Evolutionary conservation across 306 rosid genomes (phyloP), one percentile per base, ranked within the genome.

Genomic region (Medicago lupulina): DNA sequence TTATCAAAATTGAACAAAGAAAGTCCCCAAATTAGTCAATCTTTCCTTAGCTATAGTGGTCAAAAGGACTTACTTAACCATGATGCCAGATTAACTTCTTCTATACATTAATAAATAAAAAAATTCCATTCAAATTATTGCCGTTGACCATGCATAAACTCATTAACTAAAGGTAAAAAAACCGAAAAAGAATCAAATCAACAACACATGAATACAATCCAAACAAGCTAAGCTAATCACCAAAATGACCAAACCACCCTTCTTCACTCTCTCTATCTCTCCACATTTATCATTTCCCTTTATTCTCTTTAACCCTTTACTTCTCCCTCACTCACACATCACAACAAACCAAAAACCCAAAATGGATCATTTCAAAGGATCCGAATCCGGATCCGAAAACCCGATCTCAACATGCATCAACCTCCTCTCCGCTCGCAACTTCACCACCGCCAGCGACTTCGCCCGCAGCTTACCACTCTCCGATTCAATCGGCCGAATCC

Each of bases 371-470:
- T 6, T 12, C 47, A 9, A 13, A 21, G 77, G 80, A 49, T 46
- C 86, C 83, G 18, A 15, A 12, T 57, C 85, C 78, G 40, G 61
- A 28, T 28, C 87, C 59, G 67, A 53, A 70, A 51, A 64, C 69
- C 77, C 73, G 10, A 77, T 82, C 61, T 21, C 61, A 12, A 40
- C 76, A 5, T 80, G 92, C 65, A 36, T 34, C 14, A 8, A 71
- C 4, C 67, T 76, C n/a, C 94, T 89, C 59, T 43, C 86, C 74
- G 81, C 11, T 51, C 85, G 91, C 25, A 77, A 84, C 68, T 85
- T 89, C 82, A 1, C 81, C 44, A 38, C 61, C 11, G 83, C 86
- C 83, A 86, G 85, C 38, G 72, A 79, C 9, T 58, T 76, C 82
- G 94, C 91, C 23, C 54, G 46, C 75, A 12, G 67, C 9, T 71